A percentile compares a stretch with the other conserved stretches of the same genome.
These are phyloP conservation scores for Tilletia horrida DNA, from an alignment of 1,284 basidiomycete species.

Conservation along the genomic window DNA sequence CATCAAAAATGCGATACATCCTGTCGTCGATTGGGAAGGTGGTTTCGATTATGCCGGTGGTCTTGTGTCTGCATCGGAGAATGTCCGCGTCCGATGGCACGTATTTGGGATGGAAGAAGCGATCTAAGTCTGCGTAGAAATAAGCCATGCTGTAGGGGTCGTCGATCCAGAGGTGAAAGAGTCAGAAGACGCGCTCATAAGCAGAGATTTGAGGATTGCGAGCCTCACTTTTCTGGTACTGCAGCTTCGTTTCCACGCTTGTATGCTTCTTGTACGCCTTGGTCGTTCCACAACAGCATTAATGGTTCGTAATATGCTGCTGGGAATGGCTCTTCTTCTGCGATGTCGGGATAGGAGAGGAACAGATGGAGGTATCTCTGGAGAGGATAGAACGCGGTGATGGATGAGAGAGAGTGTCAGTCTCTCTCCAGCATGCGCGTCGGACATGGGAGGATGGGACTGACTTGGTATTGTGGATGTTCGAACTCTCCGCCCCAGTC, in stretches of 20 bases:
- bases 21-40: constrained; percentile 63
- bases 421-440: no score
- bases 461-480: constrained; percentile 54
- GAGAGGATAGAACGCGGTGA: not conserved
- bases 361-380: constrained; percentile 36
- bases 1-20: constrained; percentile 71
- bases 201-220: not conserved
- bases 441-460: constrained; percentile 15
- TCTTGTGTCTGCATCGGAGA: constrained; percentile 77
- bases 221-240: constrained; percentile 71
- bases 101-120: constrained; percentile 72
- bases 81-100: constrained; percentile 72
- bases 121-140: constrained; percentile 74
- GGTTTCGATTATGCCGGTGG: constrained; percentile 91
- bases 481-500: constrained; percentile 74
- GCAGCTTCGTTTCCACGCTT: constrained; percentile 77
- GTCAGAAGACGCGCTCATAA: constrained; percentile 50
- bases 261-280: constrained; percentile 70
- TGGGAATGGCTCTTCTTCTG: constrained; percentile 77
- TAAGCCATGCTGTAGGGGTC: constrained; percentile 28
- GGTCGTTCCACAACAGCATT: constrained; percentile 72
- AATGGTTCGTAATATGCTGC: constrained; percentile 66
- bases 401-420: not conserved
- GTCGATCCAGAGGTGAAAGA: not conserved
- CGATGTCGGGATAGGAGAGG: constrained; percentile 49